These are phyloP conservation scores for Peniophora sp. DNA, from an alignment of 1,284 basidiomycete species.

Conservation along the genomic window DNA sequence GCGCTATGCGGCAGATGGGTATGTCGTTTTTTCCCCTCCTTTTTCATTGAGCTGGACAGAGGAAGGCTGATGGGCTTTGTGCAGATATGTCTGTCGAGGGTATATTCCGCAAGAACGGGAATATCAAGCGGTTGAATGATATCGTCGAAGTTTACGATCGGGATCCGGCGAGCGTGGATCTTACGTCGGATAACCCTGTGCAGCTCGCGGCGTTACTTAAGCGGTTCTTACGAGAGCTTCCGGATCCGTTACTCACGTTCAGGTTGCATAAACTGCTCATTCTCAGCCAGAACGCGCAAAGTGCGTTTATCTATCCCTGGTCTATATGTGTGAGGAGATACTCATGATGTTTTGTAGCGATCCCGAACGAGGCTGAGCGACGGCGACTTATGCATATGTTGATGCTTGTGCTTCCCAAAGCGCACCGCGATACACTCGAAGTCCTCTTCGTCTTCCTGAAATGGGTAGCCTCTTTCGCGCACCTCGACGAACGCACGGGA, in stretches of 20 bases:
- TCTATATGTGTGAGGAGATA: conserved; percentile 1
- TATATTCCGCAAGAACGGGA: conserved; percentile 98
- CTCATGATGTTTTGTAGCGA: conserved; percentile 34
- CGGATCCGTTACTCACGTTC: conserved; percentile 94
- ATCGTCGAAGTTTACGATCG: conserved; percentile 91
- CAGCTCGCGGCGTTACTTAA: conserved; percentile 96
- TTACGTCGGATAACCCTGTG: conserved; percentile 93
- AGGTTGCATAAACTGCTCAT: conserved; percentile 88
- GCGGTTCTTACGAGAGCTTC: conserved; percentile 94
- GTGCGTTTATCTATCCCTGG: background rate
- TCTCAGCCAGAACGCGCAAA: conserved; percentile 71
- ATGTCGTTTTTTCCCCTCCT: conserved; percentile 23
- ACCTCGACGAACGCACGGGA: conserved; percentile 96
- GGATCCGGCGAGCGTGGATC: conserved; percentile 83
- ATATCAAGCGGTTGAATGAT: conserved; percentile 89
- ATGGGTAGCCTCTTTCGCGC: conserved; percentile 99
- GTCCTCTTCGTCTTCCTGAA: conserved; percentile 97
- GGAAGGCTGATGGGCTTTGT: conserved; percentile 3
- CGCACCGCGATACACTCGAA: conserved; percentile 95
- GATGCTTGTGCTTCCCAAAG: conserved; percentile 83
- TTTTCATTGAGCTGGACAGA: background rate
- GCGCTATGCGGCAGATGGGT: conserved; percentile 99
- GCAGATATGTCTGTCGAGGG: conserved; percentile 97
- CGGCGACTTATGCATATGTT: conserved; percentile 83
- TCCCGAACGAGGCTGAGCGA: conserved; percentile 74